These are phyloP conservation scores for Trichomonascaceae sp. DNA, from an alignment of 1,139 yeast genomes.

Conservation along the genomic window DNA sequence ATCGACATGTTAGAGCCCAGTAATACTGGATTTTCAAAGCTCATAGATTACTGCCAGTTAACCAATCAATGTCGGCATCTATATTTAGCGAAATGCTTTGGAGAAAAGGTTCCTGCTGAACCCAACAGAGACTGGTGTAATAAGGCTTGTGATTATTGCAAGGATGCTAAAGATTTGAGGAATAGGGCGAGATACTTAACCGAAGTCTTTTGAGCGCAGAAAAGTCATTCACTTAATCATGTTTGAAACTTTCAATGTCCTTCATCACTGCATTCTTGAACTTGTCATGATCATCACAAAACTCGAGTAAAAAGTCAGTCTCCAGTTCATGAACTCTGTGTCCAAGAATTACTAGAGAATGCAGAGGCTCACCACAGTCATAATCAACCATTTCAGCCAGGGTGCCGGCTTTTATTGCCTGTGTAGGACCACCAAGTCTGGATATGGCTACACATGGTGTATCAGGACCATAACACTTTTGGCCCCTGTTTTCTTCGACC, in stretches of 20 bases:
- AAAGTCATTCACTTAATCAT: conserved; percentile 9
- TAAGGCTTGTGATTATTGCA: conserved; percentile 33
- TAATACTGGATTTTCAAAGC: conserved; percentile 32
- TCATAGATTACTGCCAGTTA: conserved; percentile 78
- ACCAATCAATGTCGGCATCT: conserved; percentile 74
- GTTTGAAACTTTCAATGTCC: conserved; percentile 71
- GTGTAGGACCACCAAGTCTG: conserved; percentile 81
- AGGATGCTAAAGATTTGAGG: conserved; percentile 18
- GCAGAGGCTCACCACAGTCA: conserved; percentile 92
- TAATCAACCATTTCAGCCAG: conserved; percentile 59
- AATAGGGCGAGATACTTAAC: conserved; percentile 3
- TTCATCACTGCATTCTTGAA: conserved; percentile 54
- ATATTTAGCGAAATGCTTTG: conserved; percentile 73
- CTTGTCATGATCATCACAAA: conserved; percentile 58
- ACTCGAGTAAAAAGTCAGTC: conserved; percentile 74
- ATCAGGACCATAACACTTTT: conserved; percentile 61
- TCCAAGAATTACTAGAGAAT: conserved; percentile 84
- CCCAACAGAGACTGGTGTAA: conserved; percentile 24
- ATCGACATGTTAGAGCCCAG: background rate
- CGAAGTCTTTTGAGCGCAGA: background rate
- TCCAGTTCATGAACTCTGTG: conserved; percentile 93
- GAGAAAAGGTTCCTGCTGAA: conserved; percentile 39
- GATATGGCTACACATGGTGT: conserved; percentile 95
- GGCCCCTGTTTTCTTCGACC: conserved; percentile 69
- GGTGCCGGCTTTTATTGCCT: conserved; percentile 79